A percentile compares a stretch with the other conserved stretches of the same genome.
Evolutionary conservation across 805 yeast genomes (phyloP).

Genomic region (Suhomyces xylopsoci): DNA sequence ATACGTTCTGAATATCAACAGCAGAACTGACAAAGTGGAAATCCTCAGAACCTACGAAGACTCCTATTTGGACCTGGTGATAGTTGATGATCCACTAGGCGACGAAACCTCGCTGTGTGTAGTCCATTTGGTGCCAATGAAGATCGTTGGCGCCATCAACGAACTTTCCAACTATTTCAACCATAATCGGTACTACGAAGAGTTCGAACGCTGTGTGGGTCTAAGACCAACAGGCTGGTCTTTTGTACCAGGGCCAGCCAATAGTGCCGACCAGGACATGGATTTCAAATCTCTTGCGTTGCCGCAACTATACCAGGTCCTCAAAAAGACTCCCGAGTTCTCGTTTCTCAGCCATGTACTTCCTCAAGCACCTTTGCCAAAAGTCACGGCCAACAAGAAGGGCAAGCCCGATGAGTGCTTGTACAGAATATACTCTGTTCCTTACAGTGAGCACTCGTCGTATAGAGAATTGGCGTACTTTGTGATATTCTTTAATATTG

Average conservation of each 20-base stretch:
- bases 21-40: slow-evolving; percentile 37
- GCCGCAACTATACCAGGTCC: slow-evolving; percentile 9
- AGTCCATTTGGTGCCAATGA: slow-evolving; percentile 71
- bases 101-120: slow-evolving; percentile 42
- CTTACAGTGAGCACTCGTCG: slow-evolving; percentile 94
- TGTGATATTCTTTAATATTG: slow-evolving; percentile 49
- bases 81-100: slow-evolving; percentile 34
- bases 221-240: slow-evolving; percentile 93
- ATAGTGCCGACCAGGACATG: slow-evolving; percentile 6
- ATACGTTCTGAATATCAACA: slow-evolving; percentile 48
- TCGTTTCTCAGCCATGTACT: slow-evolving; percentile 28
- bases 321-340: slow-evolving; percentile 19
- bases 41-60: slow-evolving; percentile 48
- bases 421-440: slow-evolving; percentile 57
- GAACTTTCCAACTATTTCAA: slow-evolving; percentile 50
- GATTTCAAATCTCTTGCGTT: slow-evolving; percentile 1
- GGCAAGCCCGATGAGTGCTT: slow-evolving; percentile 22
- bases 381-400: slow-evolving; percentile 10
- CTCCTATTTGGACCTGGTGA: slow-evolving; percentile 31
- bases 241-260: slow-evolving; percentile 26
- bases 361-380: slow-evolving; percentile 21
- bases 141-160: slow-evolving; percentile 46
- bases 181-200: slow-evolving; percentile 38
- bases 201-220: slow-evolving; percentile 64
- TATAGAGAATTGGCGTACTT: slow-evolving; percentile 75